These are phyloP conservation scores for Selaginella moellendorffii DNA, from an alignment of 75 land plant genomes.

Conservation along the genomic window DNA sequence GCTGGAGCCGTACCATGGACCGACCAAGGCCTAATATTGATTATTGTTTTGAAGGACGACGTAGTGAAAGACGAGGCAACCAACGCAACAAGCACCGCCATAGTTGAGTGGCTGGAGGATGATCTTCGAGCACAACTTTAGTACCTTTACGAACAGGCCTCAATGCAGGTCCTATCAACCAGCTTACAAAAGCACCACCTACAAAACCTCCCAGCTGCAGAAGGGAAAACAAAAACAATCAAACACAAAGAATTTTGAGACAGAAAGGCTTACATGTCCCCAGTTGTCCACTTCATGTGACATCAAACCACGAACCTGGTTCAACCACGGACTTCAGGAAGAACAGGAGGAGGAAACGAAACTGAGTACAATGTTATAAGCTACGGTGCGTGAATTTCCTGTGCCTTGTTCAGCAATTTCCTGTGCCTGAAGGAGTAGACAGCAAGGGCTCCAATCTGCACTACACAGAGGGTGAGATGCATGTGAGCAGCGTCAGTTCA, in stretches of 20 bases:
- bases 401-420: conserved; percentile 22
- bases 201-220: conserved; percentile 57
- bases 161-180: conserved; percentile 60
- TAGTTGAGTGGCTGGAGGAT: no score
- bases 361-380: conserved; percentile 45
- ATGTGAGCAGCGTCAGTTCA: no score
- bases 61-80: no score
- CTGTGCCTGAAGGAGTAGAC: conserved; percentile 50
- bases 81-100: no score
- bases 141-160: conserved; percentile 25
- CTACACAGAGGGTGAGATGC: no score
- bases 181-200: conserved; percentile 50
- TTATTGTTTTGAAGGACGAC: no score
- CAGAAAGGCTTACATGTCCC: conserved; percentile 66
- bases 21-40: no score
- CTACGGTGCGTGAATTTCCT: conserved; percentile 30
- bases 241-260: neutral
- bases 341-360: no score
- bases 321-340: no score
- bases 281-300: conserved; percentile 50
- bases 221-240: neutral
- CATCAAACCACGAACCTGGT: conserved; percentile 46
- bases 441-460: conserved; percentile 55
- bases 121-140: conserved; percentile 25
- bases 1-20: no score